Base-by-base conservation (phyloP, 192 early-diverging fungal genomes). In the Entomortierella chlamydospora region DNA sequence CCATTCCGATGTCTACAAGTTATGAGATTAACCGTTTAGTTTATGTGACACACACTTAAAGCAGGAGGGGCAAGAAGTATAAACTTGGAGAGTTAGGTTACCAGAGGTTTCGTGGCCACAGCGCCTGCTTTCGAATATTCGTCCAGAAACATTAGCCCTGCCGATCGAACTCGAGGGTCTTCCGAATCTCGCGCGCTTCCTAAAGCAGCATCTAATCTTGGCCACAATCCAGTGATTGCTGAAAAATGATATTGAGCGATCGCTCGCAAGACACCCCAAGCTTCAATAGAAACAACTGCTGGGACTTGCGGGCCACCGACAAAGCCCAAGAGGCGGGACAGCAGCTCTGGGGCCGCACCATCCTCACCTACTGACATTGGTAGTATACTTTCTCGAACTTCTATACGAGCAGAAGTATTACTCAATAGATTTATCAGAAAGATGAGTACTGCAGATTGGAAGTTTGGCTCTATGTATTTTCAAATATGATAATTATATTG, bases 141-240 rank as follows among this genome's bases (percentile, higher is more conserved):
- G 7, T 85, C 81, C 31, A 85, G 39, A 51, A 88, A 86, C 22
- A 62, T 57, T 26, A 88, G 57, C 0, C 81, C 58, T 17, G 82
- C 83, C 1, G 82, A 68, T 25, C 85, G 63, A n/a, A 83, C 49
- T 23, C 72, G 63, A 23, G 70, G 29, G 51, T 87, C 86, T 1
- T 80, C 68, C 30, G 51, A n/a, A 8, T 49, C 34, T 23, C 70
- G 51, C 17, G 37, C 68, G 1, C 9, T 42, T 23, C 37, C 41
- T 30, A 87, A 49, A 4, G 69, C 41, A 18, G 39, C 41, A 52
- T 83, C 70, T 7, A 87, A 17, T 23, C 64, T 39, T 20, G 42
- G n/a, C 86, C 86, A 87, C 29, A 41, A 26, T 43, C 45, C 43
- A 34, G 47, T 51, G 6, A 78, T 37, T 15, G 52, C 29, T 0